Conservation (phyloP, 352 stramenopile genomes). For the Pythium sukuiense region DNA sequence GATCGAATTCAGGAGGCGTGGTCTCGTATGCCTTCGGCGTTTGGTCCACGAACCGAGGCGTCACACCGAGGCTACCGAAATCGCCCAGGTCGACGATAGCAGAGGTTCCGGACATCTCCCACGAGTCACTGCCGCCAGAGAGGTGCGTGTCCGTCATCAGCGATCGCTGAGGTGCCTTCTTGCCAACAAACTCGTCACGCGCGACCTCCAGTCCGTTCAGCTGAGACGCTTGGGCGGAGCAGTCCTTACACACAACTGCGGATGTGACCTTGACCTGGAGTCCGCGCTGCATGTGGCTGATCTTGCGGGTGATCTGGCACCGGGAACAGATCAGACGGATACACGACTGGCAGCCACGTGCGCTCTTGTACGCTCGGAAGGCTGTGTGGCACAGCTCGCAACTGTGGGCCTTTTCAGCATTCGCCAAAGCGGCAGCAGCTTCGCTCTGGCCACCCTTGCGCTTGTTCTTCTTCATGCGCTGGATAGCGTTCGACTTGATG, state of each 20-base stretch:
- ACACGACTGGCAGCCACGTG: constrained; percentile 23
- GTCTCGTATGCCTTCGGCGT: not conserved
- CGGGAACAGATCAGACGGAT: constrained; percentile 19
- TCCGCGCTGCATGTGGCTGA: constrained; percentile 27
- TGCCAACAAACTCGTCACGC: constrained; percentile 22
- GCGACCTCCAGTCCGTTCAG: constrained; percentile 16
- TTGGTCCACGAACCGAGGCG: not conserved
- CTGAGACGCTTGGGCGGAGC: constrained; percentile 8
- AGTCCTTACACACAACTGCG: constrained; percentile 26
- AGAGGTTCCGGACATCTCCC: constrained; percentile 6
- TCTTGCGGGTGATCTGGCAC: constrained; percentile 24
- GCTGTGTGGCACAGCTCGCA: constrained; percentile 22
- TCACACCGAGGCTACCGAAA: not conserved
- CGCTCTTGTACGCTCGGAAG: constrained; percentile 26
- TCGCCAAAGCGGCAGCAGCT: not conserved
- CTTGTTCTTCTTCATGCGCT: constrained; percentile 12
- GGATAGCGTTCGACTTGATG: constrained; percentile 19
- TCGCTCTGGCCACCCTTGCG: not conserved
- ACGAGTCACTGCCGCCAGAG: constrained; percentile 14
- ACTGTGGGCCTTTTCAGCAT: constrained; percentile 9
- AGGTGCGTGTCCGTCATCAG: constrained; percentile 19
- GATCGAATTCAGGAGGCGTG: not conserved
- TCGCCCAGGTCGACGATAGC: constrained; percentile 8
- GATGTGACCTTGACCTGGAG: constrained; percentile 22
- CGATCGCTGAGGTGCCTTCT: constrained; percentile 14